phyloP scores from a whole-genome alignment of 768 basidiomycete species.

The Pleurotus salmoneostramineus region DNA sequence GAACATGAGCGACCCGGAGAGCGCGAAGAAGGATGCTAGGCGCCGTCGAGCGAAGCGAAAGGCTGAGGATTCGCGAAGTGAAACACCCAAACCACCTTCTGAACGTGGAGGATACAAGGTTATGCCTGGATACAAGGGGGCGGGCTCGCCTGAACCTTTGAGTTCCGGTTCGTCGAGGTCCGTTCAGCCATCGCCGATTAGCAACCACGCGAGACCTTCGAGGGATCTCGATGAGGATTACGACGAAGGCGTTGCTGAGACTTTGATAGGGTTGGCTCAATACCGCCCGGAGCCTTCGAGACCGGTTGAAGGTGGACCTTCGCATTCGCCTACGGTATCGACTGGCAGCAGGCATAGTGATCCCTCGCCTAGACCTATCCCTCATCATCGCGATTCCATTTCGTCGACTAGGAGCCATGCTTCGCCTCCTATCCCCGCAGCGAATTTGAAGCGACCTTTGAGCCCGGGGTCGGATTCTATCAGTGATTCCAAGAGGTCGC shows the following conservation, averaged over 20 bases:
- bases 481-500: constrained; percentile 53
- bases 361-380: constrained; percentile 43
- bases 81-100: constrained; percentile 38
- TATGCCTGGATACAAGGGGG: constrained; percentile 31
- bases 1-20: constrained; percentile 31
- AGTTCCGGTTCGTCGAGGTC: constrained; percentile 63
- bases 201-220: constrained; percentile 51
- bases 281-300: constrained; percentile 28
- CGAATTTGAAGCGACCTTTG: constrained; percentile 60
- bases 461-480: constrained; percentile 65
- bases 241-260: constrained; percentile 83
- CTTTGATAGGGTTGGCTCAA: constrained; percentile 67
- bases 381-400: constrained; percentile 61
- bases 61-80: constrained; percentile 42
- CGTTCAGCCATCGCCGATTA: constrained; percentile 70
- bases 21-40: constrained; percentile 55
- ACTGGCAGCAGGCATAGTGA: constrained; percentile 51
- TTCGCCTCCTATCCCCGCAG: constrained; percentile 49
- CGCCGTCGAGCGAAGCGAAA: constrained; percentile 34
- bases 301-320: constrained; percentile 27
- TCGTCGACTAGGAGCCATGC: constrained; percentile 63
- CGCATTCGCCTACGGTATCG: constrained; percentile 58
- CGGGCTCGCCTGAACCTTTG: constrained; percentile 60
- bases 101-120: constrained; percentile 22
- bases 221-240: constrained; percentile 89